Evolutionary conservation across 495 filamentous ascomycete species (phyloP).

Genomic region (Aspergillus sclerotioniger): DNA sequence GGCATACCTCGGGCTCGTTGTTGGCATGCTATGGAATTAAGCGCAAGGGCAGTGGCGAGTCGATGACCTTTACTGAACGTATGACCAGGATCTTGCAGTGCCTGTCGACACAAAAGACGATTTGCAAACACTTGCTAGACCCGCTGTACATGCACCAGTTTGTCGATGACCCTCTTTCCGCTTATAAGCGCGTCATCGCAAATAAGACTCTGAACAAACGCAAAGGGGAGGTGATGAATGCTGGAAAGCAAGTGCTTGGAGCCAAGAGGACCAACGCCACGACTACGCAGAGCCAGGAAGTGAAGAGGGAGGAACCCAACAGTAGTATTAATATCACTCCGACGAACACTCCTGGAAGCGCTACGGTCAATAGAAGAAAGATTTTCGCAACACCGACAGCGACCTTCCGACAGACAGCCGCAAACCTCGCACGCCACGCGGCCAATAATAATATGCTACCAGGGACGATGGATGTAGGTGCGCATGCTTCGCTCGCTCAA

Average conservation of each 20-base stretch:
- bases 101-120: slow-evolving; percentile 28
- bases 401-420: too few relatives aligned
- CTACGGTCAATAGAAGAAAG: background rate
- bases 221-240: slow-evolving; percentile 23
- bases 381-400: background rate
- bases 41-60: background rate
- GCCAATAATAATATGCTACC: too few relatives aligned
- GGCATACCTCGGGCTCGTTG: slow-evolving; percentile 14
- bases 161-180: slow-evolving; percentile 33
- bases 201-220: slow-evolving; percentile 27
- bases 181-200: slow-evolving; percentile 21
- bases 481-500: background rate
- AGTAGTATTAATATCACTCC: background rate
- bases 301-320: background rate
- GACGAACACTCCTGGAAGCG: background rate
- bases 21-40: slow-evolving; percentile 7
- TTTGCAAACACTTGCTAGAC: slow-evolving; percentile 41
- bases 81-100: slow-evolving; percentile 11
- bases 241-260: slow-evolving; percentile 15
- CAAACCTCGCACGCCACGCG: too few relatives aligned
- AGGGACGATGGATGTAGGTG: background rate
- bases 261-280: slow-evolving; percentile 4
- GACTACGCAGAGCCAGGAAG: slow-evolving; percentile 8
- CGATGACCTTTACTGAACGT: slow-evolving; percentile 8
- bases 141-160: slow-evolving; percentile 26